Evolutionary conservation across 257 asterid species (phyloP).

Genomic region (Haberlea rhodopensis): DNA sequence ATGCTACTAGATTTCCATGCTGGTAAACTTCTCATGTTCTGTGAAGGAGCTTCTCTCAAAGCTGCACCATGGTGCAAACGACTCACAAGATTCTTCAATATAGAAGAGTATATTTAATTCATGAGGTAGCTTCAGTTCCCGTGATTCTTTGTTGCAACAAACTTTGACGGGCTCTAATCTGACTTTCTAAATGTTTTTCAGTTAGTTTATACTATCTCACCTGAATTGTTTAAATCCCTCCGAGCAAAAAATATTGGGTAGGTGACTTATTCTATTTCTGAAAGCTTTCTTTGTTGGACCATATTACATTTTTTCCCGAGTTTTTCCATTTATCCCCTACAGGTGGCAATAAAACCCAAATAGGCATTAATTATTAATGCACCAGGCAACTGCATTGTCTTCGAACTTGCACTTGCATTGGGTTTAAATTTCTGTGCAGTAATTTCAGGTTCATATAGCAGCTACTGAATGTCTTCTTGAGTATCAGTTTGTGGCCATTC

Average conservation of each 20-base stretch:
- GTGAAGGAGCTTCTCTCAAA: conserved; percentile 65
- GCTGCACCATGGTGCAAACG: conserved; percentile 36
- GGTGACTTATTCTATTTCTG: conserved; percentile 40
- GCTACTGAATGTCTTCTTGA: conserved; percentile 81
- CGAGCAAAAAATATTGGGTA: conserved; percentile 76
- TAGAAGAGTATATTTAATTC: conserved; percentile 36
- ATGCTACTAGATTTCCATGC: conserved; percentile 10
- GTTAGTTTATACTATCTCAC: conserved; percentile 57
- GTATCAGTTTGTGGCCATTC: conserved; percentile 35
- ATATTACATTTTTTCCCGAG: conserved; percentile 1
- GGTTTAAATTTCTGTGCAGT: conserved; percentile 18
- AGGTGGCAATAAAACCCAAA: no score
- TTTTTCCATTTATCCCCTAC: neutral
- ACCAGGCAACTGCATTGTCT: neutral
- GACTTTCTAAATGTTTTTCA: conserved; percentile 35
- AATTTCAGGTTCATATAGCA: conserved; percentile 76
- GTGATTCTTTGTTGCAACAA: conserved; percentile 11
- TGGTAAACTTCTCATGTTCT: conserved; percentile 32
- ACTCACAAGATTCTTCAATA: conserved; percentile 38
- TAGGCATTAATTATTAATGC: neutral
- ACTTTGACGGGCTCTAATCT: conserved; percentile 27
- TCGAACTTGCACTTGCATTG: neutral
- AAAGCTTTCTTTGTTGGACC: conserved; percentile 16
- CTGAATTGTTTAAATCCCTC: conserved; percentile 63
- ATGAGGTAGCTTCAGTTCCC: conserved; percentile 52